Evolutionary conservation across 331 rosid genomes (phyloP), one percentile per base, ranked within the genome.

Genomic region (Erythrophleum ivorense): DNA sequence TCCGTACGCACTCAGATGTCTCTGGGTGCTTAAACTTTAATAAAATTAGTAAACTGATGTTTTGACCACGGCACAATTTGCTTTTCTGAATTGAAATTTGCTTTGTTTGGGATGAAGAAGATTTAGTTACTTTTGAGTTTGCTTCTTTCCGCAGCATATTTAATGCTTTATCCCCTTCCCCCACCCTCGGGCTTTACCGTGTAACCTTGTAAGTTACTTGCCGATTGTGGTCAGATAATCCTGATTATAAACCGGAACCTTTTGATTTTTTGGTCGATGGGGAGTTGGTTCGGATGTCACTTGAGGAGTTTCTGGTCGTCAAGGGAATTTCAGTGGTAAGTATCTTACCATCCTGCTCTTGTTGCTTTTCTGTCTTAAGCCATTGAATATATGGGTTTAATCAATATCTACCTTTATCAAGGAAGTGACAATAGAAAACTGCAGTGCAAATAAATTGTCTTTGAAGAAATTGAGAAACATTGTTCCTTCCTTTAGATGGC

Each of bases 231-330:
- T 58, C 78, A 86, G 91, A 78, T 81, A 87, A 91, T 52, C 81
- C 89, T 67, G 94, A 93, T 16, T 80, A 88, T 89, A 16, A 88
- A 65, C 43, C 77, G 13, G 97, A 91, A 48, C 91, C 98, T 1
- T 91, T 95, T 83, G 99, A 95, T 87, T 93, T 95, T 82, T 85
- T 95, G 86, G 88, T 95, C 33, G 88, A 95, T 88, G 97, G 97
- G 33, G 99, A 91, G 86, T 87, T 93, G 49, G 91, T 95, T 68
- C 90, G 98, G 48, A 90, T 92, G 98, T 88, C 97, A 5, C 91
- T 95, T 15, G 96, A 90, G 71, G 84, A 93, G 82, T 95, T 95
- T 78, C 98, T 95, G 79, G 91, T 93, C 0, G 97, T 90, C 49
- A 93, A 93, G 81, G 91, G 93, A 86, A 91, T 93, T 75, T 88